Percentiles rank a stretch among this genome's conserved stretches.
These are phyloP conservation scores for Chenopodium album DNA, from an alignment of 148 eudicot species.

Conservation along the genomic window DNA sequence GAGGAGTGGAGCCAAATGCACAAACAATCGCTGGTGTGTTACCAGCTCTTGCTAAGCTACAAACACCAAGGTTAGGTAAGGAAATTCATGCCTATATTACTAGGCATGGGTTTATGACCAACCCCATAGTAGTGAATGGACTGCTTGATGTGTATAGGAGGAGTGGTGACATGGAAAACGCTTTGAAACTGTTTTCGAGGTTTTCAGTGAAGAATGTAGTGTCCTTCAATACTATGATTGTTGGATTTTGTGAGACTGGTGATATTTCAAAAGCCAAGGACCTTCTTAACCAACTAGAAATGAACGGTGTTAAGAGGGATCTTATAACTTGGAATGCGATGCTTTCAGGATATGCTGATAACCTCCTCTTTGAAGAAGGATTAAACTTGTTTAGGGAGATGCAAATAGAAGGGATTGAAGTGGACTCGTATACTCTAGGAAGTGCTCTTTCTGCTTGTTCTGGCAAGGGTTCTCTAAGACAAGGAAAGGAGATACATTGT, in stretches of 20 bases:
- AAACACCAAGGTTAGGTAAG: conserved; percentile 37
- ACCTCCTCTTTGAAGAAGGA: conserved; percentile 42
- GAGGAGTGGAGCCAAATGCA: conserved; percentile 51
- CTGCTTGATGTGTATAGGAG: conserved; percentile 57
- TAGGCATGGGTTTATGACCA: conserved; percentile 42
- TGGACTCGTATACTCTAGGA: conserved; percentile 49
- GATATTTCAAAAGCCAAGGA: conserved; percentile 42
- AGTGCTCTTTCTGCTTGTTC: conserved; percentile 51
- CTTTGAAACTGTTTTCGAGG: conserved; percentile 34
- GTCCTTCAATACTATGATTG: conserved; percentile 58
- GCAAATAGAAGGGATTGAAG: conserved; percentile 31
- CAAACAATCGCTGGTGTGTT: conserved; percentile 53
- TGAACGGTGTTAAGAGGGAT: conserved; percentile 34
- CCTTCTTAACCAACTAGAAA: conserved; percentile 43
- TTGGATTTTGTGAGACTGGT: conserved; percentile 51
- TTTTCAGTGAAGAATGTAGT: conserved; percentile 42
- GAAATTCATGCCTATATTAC: conserved; percentile 52
- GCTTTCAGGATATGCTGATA: conserved; percentile 59
- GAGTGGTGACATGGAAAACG: conserved; percentile 48
- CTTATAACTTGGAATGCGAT: conserved; percentile 59
- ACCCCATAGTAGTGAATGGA: conserved; percentile 51
- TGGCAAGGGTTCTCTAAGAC: conserved; percentile 29
- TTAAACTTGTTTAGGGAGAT: conserved; percentile 39
- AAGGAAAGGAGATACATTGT: conserved; percentile 51
- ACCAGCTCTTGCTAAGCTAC: conserved; percentile 53